These are phyloP conservation scores for Alnus glutinosa DNA, from an alignment of 306 rosid species.

Conservation along the genomic window DNA sequence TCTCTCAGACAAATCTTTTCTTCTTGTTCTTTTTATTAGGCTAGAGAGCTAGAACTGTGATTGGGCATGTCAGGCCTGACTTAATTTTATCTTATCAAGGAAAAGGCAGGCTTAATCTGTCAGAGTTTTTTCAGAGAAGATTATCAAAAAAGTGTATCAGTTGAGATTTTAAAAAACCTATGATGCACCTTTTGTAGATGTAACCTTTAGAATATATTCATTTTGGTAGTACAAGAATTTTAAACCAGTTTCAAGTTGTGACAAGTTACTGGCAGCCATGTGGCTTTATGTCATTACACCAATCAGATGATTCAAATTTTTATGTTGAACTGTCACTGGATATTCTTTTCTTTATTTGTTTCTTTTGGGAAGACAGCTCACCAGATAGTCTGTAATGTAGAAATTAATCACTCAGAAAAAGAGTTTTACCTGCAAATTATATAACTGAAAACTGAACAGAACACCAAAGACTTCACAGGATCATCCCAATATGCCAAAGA, in stretches of 20 bases:
- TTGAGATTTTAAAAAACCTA: background rate
- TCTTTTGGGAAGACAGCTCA: background rate
- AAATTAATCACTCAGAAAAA: slow-evolving; percentile 1
- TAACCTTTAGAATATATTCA: background rate
- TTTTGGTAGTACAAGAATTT: background rate
- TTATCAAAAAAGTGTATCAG: background rate
- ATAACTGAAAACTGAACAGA: slow-evolving; percentile 64
- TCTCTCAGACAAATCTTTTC: background rate
- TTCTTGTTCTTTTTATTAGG: slow-evolving; percentile 1
- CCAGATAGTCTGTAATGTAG: slow-evolving; percentile 15
- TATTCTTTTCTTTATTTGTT: background rate
- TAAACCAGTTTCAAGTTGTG: background rate
- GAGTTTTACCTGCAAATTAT: slow-evolving; percentile 77
- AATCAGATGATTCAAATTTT: background rate
- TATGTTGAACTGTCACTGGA: background rate
- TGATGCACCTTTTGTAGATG: too few species aligned
- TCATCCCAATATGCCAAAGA: slow-evolving; percentile 88
- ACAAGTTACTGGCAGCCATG: background rate
- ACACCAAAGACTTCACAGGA: slow-evolving; percentile 71
- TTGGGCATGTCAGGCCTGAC: background rate
- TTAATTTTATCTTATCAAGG: background rate
- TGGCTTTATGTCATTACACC: background rate
- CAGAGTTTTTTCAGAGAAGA: background rate
- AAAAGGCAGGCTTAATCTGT: slow-evolving; percentile 1
- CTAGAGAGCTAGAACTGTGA: background rate